Conservation (phyloP, 2,329 filamentous ascomycete genomes). For the Drechslerella dactyloides region DNA sequence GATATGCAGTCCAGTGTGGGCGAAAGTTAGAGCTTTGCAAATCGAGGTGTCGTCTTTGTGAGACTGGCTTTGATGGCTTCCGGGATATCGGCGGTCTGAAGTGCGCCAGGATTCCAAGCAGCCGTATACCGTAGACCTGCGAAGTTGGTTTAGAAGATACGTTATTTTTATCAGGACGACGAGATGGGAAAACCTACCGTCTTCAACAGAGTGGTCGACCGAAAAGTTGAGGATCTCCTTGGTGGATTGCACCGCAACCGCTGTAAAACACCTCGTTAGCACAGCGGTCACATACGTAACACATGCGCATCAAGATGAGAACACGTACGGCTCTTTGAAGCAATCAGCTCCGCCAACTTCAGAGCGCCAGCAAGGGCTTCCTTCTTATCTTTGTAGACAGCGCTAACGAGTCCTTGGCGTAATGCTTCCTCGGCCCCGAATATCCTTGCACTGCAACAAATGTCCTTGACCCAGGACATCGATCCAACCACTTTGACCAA, state of each 20-base stretch:
- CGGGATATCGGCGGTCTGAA: slow-evolving; percentile 80
- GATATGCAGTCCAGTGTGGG: not conserved
- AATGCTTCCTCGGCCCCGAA: slow-evolving; percentile 74
- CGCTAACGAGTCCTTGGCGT: slow-evolving; percentile 72
- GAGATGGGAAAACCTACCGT: slow-evolving; percentile 64
- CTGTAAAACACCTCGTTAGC: slow-evolving; percentile 22
- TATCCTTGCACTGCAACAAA: slow-evolving; percentile 72
- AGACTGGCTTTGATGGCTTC: slow-evolving; percentile 76
- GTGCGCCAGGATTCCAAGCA: slow-evolving; percentile 82
- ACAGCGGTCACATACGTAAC: not conserved
- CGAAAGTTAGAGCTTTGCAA: slow-evolving; percentile 74
- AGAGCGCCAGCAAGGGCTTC: slow-evolving; percentile 69
- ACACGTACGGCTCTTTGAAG: slow-evolving; percentile 71
- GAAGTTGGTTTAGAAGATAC: slow-evolving; percentile 6
- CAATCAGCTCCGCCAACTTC: slow-evolving; percentile 70
- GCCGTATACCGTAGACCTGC: slow-evolving; percentile 78
- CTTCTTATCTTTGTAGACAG: slow-evolving; percentile 69
- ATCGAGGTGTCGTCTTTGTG: slow-evolving; percentile 78
- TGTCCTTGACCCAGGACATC: slow-evolving; percentile 78
- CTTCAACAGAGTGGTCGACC: slow-evolving; percentile 76
- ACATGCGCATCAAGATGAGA: not conserved
- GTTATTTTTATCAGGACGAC: not conserved
- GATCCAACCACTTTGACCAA: slow-evolving; percentile 76
- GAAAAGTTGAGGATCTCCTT: slow-evolving; percentile 86
- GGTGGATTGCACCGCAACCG: slow-evolving; percentile 83